Percentiles rank a stretch among this genome's conserved stretches.
Evolutionary conservation across 1,139 yeast genomes (phyloP).

Genomic region (Kodamaea arcana): DNA sequence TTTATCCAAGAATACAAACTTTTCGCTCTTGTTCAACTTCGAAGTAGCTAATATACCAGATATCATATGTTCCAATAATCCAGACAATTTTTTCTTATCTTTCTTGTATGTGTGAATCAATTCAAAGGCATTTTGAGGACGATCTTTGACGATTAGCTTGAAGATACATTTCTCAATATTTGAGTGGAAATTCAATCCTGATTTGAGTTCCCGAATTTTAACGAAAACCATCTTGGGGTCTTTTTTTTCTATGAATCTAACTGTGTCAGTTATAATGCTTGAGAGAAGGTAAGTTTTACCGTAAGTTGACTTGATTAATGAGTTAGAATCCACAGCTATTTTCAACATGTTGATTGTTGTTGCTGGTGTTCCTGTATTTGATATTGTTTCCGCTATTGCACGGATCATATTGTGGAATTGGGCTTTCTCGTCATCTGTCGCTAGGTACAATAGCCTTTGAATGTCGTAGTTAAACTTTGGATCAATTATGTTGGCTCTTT

Average conservation of each 20-base stretch:
- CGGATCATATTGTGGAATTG: conserved; percentile 25
- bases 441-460: conserved; percentile 11
- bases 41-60: conserved; percentile 23
- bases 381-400: conserved; percentile 28
- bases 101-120: conserved; percentile 19
- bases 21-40: conserved; percentile 13
- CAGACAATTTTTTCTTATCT: conserved; percentile 16
- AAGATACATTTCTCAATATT: conserved; percentile 20
- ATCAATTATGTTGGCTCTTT: conserved; percentile 3
- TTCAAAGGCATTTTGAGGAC: conserved; percentile 21
- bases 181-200: conserved; percentile 12
- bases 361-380: conserved; percentile 19
- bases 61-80: conserved; percentile 16
- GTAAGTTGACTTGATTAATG: conserved; percentile 12
- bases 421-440: conserved; percentile 15
- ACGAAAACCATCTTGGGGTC: conserved; percentile 9
- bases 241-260: conserved; percentile 19
- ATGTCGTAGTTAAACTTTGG: conserved; percentile 14
- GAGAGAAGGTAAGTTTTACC: conserved; percentile 20
- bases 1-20: conserved; percentile 16
- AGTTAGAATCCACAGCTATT: conserved; percentile 9
- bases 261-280: conserved; percentile 16
- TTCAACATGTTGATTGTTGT: conserved; percentile 14
- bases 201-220: conserved; percentile 18
- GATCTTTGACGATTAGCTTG: conserved; percentile 22